A percentile compares a stretch with the other conserved stretches of the same genome.
These are phyloP conservation scores for Mycena sp. DNA, from an alignment of 1,284 basidiomycete species.

Conservation along the genomic window DNA sequence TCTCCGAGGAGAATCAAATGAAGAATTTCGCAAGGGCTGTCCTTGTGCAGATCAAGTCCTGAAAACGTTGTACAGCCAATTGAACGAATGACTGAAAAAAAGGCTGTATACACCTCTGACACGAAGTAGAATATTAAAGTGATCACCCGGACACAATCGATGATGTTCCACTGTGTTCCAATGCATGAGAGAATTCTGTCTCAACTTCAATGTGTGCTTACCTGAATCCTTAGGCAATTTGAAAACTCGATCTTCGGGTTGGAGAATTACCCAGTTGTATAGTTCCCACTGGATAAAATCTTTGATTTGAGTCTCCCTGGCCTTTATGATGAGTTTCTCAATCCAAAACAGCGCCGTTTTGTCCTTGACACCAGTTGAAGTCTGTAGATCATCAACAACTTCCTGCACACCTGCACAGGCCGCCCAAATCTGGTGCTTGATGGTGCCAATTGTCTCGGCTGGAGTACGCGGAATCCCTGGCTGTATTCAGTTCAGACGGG, in stretches of 20 bases:
- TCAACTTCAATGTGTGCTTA: background rate
- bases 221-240: background rate
- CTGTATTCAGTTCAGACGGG: slow-evolving; percentile 20
- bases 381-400: slow-evolving; percentile 32
- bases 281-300: slow-evolving; percentile 37
- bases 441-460: slow-evolving; percentile 29
- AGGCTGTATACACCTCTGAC: background rate
- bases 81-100: background rate
- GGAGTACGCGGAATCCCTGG: slow-evolving; percentile 30
- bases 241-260: slow-evolving; percentile 26
- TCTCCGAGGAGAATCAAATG: slow-evolving; percentile 47
- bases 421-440: slow-evolving; percentile 35
- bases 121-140: slow-evolving; percentile 33
- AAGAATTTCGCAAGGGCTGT: slow-evolving; percentile 47
- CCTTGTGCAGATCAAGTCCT: slow-evolving; percentile 43
- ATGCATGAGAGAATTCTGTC: background rate
- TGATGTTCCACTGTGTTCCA: slow-evolving; percentile 16
- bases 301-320: slow-evolving; percentile 32
- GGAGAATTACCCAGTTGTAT: slow-evolving; percentile 38
- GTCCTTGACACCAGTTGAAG: slow-evolving; percentile 48
- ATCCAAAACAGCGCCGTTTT: slow-evolving; percentile 46
- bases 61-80: background rate
- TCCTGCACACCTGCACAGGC: slow-evolving; percentile 33
- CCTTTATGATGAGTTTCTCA: slow-evolving; percentile 34
- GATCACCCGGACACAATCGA: slow-evolving; percentile 26